phyloP scores from a whole-genome alignment of 495 filamentous ascomycete genomes.

The Xylaria curta region DNA sequence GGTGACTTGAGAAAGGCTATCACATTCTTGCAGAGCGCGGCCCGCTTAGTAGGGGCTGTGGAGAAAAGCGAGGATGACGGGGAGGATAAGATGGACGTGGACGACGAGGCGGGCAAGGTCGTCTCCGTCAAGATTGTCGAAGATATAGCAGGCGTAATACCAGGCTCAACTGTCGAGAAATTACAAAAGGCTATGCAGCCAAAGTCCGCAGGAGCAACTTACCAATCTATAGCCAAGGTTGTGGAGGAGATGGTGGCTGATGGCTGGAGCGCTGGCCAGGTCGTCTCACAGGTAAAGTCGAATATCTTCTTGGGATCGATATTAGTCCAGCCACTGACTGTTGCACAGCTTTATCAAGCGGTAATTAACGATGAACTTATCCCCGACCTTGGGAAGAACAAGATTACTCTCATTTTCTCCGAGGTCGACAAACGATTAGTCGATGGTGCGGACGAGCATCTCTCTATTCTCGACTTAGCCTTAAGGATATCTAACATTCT shows the following conservation, averaged over 20 bases:
- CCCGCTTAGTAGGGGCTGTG: conserved; percentile 72
- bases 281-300: conserved; percentile 71
- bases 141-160: conserved; percentile 96
- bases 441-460: conserved; percentile 97
- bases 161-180: conserved; percentile 69
- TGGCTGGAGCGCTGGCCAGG: conserved; percentile 96
- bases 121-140: conserved; percentile 83
- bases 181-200: conserved; percentile 82
- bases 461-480: conserved; percentile 84
- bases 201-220: conserved; percentile 65
- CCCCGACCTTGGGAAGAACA: conserved; percentile 84
- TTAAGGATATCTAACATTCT: conserved; percentile 81
- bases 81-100: conserved; percentile 61
- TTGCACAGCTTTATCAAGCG: conserved; percentile 75
- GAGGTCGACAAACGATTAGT: conserved; percentile 92
- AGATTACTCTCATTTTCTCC: conserved; percentile 87
- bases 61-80: conserved; percentile 52
- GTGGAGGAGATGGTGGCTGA: conserved; percentile 93
- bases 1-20: conserved; percentile 96
- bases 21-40: conserved; percentile 92
- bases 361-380: conserved; percentile 85
- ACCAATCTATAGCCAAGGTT: conserved; percentile 74
- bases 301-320: neutral
- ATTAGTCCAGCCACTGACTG: conserved; percentile 21
- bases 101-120: conserved; percentile 56